Evolutionary conservation across 148 eudicot genomes (phyloP).

Genomic region (Rhododendron kiyosumense): DNA sequence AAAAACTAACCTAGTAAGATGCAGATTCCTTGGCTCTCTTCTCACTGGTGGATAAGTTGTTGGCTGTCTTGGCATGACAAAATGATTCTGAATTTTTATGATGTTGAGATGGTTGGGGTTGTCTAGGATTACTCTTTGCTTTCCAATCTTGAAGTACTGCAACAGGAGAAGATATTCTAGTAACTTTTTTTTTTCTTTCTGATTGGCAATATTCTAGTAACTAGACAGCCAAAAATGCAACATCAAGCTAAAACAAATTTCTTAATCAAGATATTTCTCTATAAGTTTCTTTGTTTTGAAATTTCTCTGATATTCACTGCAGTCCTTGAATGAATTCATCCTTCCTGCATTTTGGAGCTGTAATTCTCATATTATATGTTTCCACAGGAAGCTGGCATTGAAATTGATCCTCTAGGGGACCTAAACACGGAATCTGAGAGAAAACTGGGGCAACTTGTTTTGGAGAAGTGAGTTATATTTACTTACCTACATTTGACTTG

Average conservation of each 20-base stretch:
- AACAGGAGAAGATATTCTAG: neutral
- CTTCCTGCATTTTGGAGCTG: neutral
- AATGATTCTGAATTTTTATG: no score
- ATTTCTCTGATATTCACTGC: no score
- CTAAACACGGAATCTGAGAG: slow-evolving; percentile 81
- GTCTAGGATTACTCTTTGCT: neutral
- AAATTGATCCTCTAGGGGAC: slow-evolving; percentile 18
- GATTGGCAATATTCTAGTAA: neutral
- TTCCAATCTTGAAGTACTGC: neutral
- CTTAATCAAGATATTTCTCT: neutral
- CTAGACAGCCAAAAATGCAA: neutral
- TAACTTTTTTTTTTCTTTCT: no score
- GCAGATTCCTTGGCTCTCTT: neutral
- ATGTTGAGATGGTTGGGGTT: neutral
- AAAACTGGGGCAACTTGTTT: slow-evolving; percentile 77
- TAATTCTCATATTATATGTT: slow-evolving; percentile 8
- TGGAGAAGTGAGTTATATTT: slow-evolving; percentile 48
- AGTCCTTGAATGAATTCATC: no score
- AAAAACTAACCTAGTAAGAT: neutral
- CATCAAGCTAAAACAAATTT: neutral
- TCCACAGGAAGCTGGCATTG: slow-evolving; percentile 75
- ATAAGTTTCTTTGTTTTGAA: no score
- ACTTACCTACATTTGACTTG: neutral
- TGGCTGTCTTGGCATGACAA: no score
- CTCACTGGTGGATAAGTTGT: neutral